Conservation (phyloP, 306 rosid species). For the Medicago arabica region DNA sequence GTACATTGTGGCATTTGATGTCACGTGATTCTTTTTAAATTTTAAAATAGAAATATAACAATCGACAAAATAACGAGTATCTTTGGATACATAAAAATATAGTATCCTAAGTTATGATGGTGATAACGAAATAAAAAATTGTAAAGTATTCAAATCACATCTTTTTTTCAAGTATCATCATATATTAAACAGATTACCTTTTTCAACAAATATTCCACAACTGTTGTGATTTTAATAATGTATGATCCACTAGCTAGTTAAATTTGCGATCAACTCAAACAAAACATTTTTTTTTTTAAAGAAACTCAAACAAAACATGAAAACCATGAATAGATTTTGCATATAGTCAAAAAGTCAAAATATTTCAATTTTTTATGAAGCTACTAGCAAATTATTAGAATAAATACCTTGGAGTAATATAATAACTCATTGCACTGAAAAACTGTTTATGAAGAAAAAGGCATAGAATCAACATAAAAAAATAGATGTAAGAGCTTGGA, state of each 20-base stretch:
- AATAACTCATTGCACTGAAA: conserved; percentile 11
- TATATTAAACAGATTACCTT: too few species aligned
- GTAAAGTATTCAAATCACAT: background rate
- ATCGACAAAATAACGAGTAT: background rate
- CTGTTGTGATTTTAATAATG: background rate
- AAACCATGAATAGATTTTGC: background rate
- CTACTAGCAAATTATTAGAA: background rate
- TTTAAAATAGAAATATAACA: conserved; percentile 13
- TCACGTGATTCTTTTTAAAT: conserved; percentile 37
- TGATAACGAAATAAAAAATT: background rate
- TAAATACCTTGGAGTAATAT: background rate
- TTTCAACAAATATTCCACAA: background rate
- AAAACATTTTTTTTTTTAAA: too few species aligned
- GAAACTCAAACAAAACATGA: background rate
- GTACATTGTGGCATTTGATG: conserved; percentile 6
- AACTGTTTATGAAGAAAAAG: background rate
- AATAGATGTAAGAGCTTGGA: background rate
- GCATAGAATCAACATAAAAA: background rate
- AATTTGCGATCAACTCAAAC: background rate
- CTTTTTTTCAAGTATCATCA: background rate
- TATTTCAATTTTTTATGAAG: background rate
- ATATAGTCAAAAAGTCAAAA: background rate
- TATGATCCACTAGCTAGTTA: too few species aligned
- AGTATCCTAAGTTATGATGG: conserved; percentile 1
- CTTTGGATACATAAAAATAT: background rate